A percentile compares a stretch with the other conserved stretches of the same genome.
These are phyloP conservation scores for Triticum monococcum DNA, from an alignment of 176 grass and related monocot species.

Conservation along the genomic window DNA sequence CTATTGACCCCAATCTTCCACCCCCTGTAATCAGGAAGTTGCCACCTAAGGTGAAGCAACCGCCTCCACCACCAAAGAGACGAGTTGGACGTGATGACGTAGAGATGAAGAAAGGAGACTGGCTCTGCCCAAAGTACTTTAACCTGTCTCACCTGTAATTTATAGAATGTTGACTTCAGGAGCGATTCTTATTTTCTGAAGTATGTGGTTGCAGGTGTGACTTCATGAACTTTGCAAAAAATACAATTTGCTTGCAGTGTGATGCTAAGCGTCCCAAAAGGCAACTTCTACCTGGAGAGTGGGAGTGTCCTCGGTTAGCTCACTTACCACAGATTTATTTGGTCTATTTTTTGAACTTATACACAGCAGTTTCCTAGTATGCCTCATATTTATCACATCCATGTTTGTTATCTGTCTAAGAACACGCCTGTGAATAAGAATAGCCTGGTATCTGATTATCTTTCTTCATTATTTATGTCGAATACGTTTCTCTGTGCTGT, in stretches of 20 bases:
- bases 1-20: constrained; percentile 88
- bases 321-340: constrained; percentile 16
- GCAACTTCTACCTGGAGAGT: constrained; percentile 91
- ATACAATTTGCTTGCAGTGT: constrained; percentile 83
- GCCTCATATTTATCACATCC: constrained; percentile 10
- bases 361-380: neutral
- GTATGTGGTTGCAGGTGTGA: constrained; percentile 82
- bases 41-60: constrained; percentile 87
- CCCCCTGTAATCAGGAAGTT: constrained; percentile 70
- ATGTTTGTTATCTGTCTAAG: constrained; percentile 8
- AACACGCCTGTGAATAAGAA: constrained; percentile 11
- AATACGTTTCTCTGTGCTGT: neutral
- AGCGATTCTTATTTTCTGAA: constrained; percentile 32
- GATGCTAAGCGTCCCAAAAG: constrained; percentile 91
- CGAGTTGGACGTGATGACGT: constrained; percentile 95
- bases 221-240: constrained; percentile 99
- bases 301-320: constrained; percentile 90
- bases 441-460: neutral
- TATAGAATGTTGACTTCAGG: constrained; percentile 22
- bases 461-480: neutral
- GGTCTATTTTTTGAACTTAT: constrained; percentile 22
- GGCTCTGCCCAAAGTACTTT: constrained; percentile 95
- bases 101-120: constrained; percentile 99
- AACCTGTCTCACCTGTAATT: constrained; percentile 17
- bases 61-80: constrained; percentile 75